Base-by-base conservation (phyloP, 345 rosid genomes). In the Schrenkiella parvula region DNA sequence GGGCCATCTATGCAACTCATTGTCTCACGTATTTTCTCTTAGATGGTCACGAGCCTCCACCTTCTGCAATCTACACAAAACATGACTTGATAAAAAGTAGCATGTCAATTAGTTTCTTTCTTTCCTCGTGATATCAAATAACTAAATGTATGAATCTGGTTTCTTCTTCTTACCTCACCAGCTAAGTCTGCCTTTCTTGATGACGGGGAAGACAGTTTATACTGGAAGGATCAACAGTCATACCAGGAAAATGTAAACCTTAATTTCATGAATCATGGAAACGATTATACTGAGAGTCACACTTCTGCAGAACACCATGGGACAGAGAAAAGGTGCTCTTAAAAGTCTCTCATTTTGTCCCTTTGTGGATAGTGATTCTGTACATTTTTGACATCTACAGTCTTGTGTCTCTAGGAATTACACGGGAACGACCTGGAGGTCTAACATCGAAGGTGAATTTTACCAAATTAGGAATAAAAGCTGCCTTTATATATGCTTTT, bases 261-360 rank as follows among this genome's bases (percentile, higher is more conserved):
- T 68, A 70, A 80, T 31, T 79, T 76, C 46, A 17, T 67, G 71
- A 75, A 74, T 25, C 63, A 61, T 79, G 84, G 76, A 50, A 59
- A 77, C 3, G 29, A 53, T 48, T 76, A 80, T 68, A 35, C 76
- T 57, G 65, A 75, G 57, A 80, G 61, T 72, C 72, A 70, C 82
- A 66, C 78, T 74, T 80, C 78, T 70, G 79, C 74, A 71, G 76
- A 80, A 35, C 54, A 64, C 41, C 41, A 71, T 50, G 17, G 38
- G 52, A 78, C 21, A 66, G 78, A 80, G 76, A 88, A 83, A 74
- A 83, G 91, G 98, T 89, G 43, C 34, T 65, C 53, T 23, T 3
- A 37, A 18, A 69, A 71, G 28, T 51, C 67, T 53, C 58, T 6
- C 18, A 37, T 52, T 74, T 66, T 68, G 37, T 57, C 35, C 58